Evolutionary conservation across 495 filamentous ascomycete species (phyloP), one percentile per base, ranked within the genome.

Genomic region (Penicillium pulvis): DNA sequence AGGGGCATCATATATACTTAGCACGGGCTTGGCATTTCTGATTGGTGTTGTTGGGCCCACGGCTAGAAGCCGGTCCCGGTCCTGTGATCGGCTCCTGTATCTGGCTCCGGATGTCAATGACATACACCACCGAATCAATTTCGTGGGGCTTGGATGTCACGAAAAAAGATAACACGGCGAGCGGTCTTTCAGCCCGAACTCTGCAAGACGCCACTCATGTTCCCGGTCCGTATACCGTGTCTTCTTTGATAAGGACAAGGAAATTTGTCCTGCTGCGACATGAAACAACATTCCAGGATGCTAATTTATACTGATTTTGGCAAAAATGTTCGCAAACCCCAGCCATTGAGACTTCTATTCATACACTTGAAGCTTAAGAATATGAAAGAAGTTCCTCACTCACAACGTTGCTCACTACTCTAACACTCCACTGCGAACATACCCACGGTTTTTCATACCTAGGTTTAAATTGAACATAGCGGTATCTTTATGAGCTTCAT

Each of bases 161-260:
- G 14, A 46, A 24, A 3, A 46, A 4, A 23, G 43, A 53, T 43
- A 36, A 24, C 17, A 50, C 63, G 64, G 61, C 47, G 41, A 46
- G 53, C 65, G 65, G 65, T 17, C 51, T 17, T 3, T 20, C 28
- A 51, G n/a, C 65, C 65, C 62, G 59, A 43, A n/a, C 36, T 54
- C 46, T 24, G 23, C 9, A 33, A 30, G 19, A 61, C 53, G 62
- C 62, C 62, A 58, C 62, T 53, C 59, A 59, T 24, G 23, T 51
- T 16, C 11, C 58, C 62, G 62, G 65, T 9, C 57, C 49, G 33
- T 20, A 19, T 36, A 45, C 65, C 62, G 58, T 50, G 50, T 28
- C 24, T 36, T 39, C 16, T 39, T 9, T 11, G 8, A 46, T 46
- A 46, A 11, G 42, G 17, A 19, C 20, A 39, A 14, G 6, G 4